phyloP scores from a whole-genome alignment of 345 rosid species.

The Nasturtium officinale region DNA sequence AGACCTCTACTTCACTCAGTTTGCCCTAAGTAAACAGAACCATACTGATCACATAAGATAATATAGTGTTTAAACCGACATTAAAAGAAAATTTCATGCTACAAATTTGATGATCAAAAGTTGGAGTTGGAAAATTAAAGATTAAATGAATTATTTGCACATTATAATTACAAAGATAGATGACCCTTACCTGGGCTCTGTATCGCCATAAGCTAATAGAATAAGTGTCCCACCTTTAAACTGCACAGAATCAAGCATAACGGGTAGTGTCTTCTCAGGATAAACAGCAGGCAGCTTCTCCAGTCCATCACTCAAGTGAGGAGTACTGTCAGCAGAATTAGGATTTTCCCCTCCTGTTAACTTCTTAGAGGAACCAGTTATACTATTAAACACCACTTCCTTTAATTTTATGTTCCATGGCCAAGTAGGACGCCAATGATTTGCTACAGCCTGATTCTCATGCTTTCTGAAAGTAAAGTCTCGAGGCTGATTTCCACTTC shows the following conservation, averaged over 20 bases:
- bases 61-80: not conserved
- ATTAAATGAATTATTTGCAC: constrained; percentile 8
- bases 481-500: constrained; percentile 41
- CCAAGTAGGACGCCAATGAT: constrained; percentile 43
- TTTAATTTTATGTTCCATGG: constrained; percentile 47
- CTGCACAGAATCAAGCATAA: constrained; percentile 86
- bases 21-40: constrained; percentile 20
- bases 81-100: constrained; percentile 10
- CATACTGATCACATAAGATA: constrained; percentile 7
- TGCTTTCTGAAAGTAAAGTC: constrained; percentile 43
- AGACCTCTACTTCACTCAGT: constrained; percentile 1
- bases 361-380: constrained; percentile 51
- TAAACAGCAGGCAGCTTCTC: constrained; percentile 61
- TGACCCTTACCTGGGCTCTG: constrained; percentile 76
- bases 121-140: not conserved
- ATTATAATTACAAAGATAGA: constrained; percentile 9
- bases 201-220: constrained; percentile 89
- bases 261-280: constrained; percentile 67
- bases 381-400: constrained; percentile 39
- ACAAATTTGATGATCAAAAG: not conserved
- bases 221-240: constrained; percentile 82
- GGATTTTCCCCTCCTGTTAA: constrained; percentile 51
- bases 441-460: constrained; percentile 44
- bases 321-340: constrained; percentile 59
- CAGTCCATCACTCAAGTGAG: constrained; percentile 62